phyloP scores from a whole-genome alignment of 345 rosid species.

The Erodium maritimum region DNA sequence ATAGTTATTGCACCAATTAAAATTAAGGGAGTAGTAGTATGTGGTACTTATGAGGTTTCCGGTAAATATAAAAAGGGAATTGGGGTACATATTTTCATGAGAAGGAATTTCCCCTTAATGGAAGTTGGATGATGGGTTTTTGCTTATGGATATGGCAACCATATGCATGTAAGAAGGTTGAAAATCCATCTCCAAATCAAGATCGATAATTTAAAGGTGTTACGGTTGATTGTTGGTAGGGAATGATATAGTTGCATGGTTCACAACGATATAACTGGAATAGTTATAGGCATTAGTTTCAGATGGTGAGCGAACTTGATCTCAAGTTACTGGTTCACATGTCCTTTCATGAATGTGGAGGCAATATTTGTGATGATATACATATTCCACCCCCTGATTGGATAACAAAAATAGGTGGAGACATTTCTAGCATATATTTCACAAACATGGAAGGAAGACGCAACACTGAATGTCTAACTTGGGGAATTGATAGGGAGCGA shows the following conservation, averaged over 20 bases:
- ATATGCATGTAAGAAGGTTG: too few relatives aligned
- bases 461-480: conserved; percentile 92
- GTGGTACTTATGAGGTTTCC: too few relatives aligned
- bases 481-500: conserved; percentile 95
- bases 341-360: conserved; percentile 99
- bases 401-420: conserved; percentile 92
- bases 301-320: conserved; percentile 67
- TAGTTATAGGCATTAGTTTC: conserved; percentile 73
- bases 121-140: too few relatives aligned
- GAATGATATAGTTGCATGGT: conserved; percentile 81
- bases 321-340: conserved; percentile 86
- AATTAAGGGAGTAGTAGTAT: too few relatives aligned
- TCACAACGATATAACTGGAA: conserved; percentile 91
- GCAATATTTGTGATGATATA: conserved; percentile 95
- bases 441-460: conserved; percentile 95
- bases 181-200: neutral
- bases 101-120: too few relatives aligned
- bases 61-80: too few relatives aligned
- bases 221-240: conserved; percentile 99
- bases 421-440: conserved; percentile 83
- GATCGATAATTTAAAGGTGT: conserved; percentile 90
- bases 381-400: conserved; percentile 95
- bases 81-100: too few relatives aligned
- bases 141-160: too few relatives aligned
- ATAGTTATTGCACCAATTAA: too few relatives aligned